Evolutionary conservation across 345 rosid species (phyloP), one percentile per base, ranked within the genome.

Genomic region (Jatropha curcas): DNA sequence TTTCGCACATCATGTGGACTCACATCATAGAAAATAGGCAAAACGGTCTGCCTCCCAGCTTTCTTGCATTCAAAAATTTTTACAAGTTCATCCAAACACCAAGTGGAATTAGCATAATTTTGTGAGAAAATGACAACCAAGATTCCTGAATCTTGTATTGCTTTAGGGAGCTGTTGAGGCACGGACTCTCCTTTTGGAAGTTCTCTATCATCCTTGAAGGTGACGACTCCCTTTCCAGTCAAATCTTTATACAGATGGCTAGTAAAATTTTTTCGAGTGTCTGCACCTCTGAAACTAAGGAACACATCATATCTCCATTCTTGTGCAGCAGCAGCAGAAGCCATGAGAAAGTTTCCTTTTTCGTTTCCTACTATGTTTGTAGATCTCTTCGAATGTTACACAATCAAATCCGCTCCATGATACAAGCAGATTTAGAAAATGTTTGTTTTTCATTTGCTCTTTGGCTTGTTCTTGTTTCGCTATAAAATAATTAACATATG

Each of bases 31-130:
- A 69, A 69, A 22, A 68, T 45, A 4, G 71, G 71, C 8, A 68
- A 5, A 3, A 22, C 31, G 2, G 2, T 33, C 10, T 22, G 56
- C n/a, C 27, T 16, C 0, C 4, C 8, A 0, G 25, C 31, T n/a
- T 33, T n/a, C 31, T 30, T 2, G 25, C 31, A 68, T 6, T 33
- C 28, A n/a, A 24, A 24, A 68, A 68, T 68, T 5, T 50, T 5
- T 1, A 14, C 60, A 13, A 68, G 71, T 33, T 68, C 71, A 52
- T 68, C 71, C 8, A 67, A 46, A 10, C 58, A 67, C 70, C 70
- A 48, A 2, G 52, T 19, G 2, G 70, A 67, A 28, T 39, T 28
- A 16, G 70, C 70, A 28, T 67, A 50, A 12, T 19, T 67, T 7
- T 2, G 11, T 0, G 58, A 68, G 31, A 52, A 50, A 19, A 68